These are phyloP conservation scores for Tuber microsphaerosporum DNA, from an alignment of 495 filamentous ascomycete species.

Conservation along the genomic window DNA sequence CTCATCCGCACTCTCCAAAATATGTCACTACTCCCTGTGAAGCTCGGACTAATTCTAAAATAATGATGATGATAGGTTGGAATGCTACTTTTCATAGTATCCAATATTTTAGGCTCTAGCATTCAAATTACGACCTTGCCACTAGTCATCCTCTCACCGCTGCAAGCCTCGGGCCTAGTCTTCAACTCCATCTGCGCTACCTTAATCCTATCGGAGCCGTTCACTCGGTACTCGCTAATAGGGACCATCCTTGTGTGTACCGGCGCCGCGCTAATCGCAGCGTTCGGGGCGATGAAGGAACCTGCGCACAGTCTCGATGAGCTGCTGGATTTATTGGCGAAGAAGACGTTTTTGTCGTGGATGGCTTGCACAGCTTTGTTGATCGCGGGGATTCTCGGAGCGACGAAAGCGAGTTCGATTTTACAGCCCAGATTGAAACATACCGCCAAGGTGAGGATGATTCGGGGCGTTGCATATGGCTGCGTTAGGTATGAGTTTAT, in stretches of 20 bases:
- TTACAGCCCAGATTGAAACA: constrained; percentile 25
- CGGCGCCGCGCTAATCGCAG: constrained; percentile 81
- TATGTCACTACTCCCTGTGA: background rate
- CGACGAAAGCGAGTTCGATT: constrained; percentile 48
- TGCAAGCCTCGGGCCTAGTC: constrained; percentile 92
- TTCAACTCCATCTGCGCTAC: constrained; percentile 98
- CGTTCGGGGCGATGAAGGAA: constrained; percentile 91
- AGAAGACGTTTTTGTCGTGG: constrained; percentile 79
- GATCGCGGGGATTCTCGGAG: constrained; percentile 59
- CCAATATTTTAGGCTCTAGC: constrained; percentile 88
- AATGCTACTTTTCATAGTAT: constrained; percentile 92
- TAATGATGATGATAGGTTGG: constrained; percentile 54
- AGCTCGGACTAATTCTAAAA: background rate
- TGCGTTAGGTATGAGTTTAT: constrained; percentile 51
- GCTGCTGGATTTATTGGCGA: constrained; percentile 66
- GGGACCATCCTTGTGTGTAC: constrained; percentile 81
- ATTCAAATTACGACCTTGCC: constrained; percentile 97
- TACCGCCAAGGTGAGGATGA: constrained; percentile 46
- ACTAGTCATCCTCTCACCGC: constrained; percentile 84
- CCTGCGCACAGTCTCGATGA: constrained; percentile 83
- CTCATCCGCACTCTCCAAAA: constrained; percentile 6
- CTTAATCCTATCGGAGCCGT: constrained; percentile 85
- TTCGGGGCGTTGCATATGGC: constrained; percentile 80
- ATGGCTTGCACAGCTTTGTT: constrained; percentile 70
- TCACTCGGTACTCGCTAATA: constrained; percentile 80